Percentiles rank a stretch among this genome's conserved stretches.
phyloP scores from a whole-genome alignment of 2,329 filamentous ascomycete species.

The Cyanodermella asteris region DNA sequence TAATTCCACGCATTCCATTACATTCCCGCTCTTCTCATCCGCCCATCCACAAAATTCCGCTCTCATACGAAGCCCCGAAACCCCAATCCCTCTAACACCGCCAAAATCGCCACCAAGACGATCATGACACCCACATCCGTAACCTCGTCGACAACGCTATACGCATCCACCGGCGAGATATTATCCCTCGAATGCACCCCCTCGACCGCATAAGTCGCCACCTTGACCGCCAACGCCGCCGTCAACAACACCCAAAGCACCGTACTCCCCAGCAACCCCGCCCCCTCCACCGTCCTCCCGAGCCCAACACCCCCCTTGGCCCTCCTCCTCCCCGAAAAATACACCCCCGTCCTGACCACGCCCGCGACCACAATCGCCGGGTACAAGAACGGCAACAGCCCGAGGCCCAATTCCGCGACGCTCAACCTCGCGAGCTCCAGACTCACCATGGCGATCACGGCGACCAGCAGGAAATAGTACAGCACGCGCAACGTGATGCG shows the following conservation, averaged over 20 bases:
- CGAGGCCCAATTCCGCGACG: constrained; percentile 13
- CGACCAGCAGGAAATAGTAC: constrained; percentile 13
- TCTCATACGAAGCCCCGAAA: too few relatives aligned
- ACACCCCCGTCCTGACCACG: constrained; percentile 4
- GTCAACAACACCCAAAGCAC: constrained; percentile 14
- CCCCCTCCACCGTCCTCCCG: constrained; percentile 11
- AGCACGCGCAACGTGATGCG: constrained; percentile 5
- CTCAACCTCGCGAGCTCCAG: constrained; percentile 15
- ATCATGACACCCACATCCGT: constrained; percentile 15
- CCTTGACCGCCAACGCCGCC: constrained; percentile 12
- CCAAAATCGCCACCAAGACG: constrained; percentile 13
- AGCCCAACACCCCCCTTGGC: constrained; percentile 11
- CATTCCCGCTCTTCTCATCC: too few relatives aligned
- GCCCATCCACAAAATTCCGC: too few relatives aligned
- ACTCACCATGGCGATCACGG: constrained; percentile 13
- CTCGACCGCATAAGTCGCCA: constrained; percentile 12
- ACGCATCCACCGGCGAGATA: too few relatives aligned
- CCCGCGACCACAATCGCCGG: constrained; percentile 11
- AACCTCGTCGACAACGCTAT: constrained; percentile 14
- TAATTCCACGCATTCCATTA: too few relatives aligned
- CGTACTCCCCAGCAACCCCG: constrained; percentile 12
- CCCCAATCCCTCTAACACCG: constrained; percentile 12
- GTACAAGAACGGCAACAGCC: constrained; percentile 15
- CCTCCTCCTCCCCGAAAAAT: constrained; percentile 10
- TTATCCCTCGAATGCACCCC: constrained; percentile 10